phyloP scores from a whole-genome alignment of 148 eudicot genomes.

The Rheum nobile region DNA sequence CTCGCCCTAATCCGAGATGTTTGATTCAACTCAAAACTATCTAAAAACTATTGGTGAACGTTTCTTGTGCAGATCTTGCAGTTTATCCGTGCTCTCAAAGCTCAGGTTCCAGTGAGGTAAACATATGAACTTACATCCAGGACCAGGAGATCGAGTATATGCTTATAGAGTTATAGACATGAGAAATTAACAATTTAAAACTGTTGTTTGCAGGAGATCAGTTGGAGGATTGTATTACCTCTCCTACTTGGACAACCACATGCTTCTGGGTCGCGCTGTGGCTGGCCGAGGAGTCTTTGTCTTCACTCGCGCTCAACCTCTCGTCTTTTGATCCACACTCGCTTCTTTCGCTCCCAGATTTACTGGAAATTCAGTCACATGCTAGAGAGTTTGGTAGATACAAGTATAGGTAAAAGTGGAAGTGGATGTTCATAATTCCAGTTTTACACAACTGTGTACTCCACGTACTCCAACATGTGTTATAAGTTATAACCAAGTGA shows the following conservation, averaged over 20 bases:
- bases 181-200: neutral
- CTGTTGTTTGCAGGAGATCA: constrained; percentile 34
- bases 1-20: no score
- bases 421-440: no score
- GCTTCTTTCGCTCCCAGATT: neutral
- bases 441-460: no score
- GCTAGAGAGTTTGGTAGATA: no score
- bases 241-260: constrained; percentile 69
- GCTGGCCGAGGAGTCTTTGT: constrained; percentile 87
- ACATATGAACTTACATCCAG: neutral
- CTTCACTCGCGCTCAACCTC: constrained; percentile 71
- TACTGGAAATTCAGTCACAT: neutral
- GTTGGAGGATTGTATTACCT: constrained; percentile 89
- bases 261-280: constrained; percentile 87
- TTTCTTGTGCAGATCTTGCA: constrained; percentile 57
- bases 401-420: no score
- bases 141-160: neutral
- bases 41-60: neutral
- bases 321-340: constrained; percentile 16
- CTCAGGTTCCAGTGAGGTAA: constrained; percentile 81
- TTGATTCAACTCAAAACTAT: no score
- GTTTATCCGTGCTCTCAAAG: constrained; percentile 68
- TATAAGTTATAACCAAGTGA: no score
- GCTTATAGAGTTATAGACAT: neutral
- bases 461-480: no score